phyloP scores from a whole-genome alignment of 2,329 filamentous ascomycete species.

The Colletotrichum sp. region DNA sequence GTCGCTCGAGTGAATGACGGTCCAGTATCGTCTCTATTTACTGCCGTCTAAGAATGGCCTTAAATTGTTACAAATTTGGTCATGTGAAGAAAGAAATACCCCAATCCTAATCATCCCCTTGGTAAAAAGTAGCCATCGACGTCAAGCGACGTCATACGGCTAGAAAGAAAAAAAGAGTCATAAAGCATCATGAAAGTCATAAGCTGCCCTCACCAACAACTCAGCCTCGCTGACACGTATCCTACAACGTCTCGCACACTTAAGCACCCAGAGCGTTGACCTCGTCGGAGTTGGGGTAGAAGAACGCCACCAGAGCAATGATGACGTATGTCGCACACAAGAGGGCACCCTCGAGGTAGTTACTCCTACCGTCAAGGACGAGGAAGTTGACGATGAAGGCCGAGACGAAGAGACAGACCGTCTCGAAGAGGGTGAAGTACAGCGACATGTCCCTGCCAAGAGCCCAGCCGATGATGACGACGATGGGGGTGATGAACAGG shows the following conservation, averaged over 20 bases:
- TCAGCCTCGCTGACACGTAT: not conserved
- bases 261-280: slow-evolving; percentile 40
- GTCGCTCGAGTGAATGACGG: not conserved
- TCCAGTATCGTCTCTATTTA: not conserved
- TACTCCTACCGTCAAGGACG: slow-evolving; percentile 83
- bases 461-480: slow-evolving; percentile 76
- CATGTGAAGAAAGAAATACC: not conserved
- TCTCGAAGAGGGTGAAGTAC: slow-evolving; percentile 90
- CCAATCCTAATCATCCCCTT: slow-evolving; percentile 1
- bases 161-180: not conserved
- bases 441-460: slow-evolving; percentile 74
- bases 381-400: slow-evolving; percentile 89
- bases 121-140: not conserved
- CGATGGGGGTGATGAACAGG: slow-evolving; percentile 71
- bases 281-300: slow-evolving; percentile 61
- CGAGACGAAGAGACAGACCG: slow-evolving; percentile 82
- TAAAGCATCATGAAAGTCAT: slow-evolving; percentile 7
- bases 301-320: slow-evolving; percentile 70
- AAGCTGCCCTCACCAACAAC: slow-evolving; percentile 5
- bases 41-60: not conserved
- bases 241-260: not conserved
- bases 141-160: not conserved
- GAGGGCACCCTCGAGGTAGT: slow-evolving; percentile 82
- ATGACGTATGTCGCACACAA: slow-evolving; percentile 72
- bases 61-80: not conserved